These are phyloP conservation scores for Pseudogymnoascus sp. DNA, from an alignment of 2,329 filamentous ascomycete genomes.

Conservation along the genomic window DNA sequence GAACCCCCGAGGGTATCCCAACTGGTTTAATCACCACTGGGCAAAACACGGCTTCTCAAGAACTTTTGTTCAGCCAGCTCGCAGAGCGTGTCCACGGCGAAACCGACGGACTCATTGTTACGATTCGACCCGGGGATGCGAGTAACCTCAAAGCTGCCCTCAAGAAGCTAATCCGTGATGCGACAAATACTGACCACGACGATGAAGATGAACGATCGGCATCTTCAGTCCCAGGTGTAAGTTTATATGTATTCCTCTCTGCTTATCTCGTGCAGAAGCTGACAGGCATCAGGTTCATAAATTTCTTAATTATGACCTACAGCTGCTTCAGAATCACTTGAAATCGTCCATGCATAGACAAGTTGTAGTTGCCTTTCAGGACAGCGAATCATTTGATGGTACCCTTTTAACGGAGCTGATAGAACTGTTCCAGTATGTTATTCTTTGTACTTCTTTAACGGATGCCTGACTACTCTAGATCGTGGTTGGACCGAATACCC, in stretches of 20 bases:
- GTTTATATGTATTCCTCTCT: constrained; percentile 18
- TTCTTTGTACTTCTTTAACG: neutral
- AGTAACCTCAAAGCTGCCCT: constrained; percentile 63
- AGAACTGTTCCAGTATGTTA: constrained; percentile 53
- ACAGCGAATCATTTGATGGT: constrained; percentile 74
- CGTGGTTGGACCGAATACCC: constrained; percentile 66
- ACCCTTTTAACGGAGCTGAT: constrained; percentile 63
- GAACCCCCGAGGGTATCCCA: constrained; percentile 41
- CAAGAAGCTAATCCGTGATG: constrained; percentile 63
- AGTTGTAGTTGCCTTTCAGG: constrained; percentile 66
- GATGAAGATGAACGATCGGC: constrained; percentile 42
- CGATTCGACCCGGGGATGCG: constrained; percentile 62
- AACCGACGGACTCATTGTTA: constrained; percentile 48
- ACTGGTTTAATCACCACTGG: constrained; percentile 68
- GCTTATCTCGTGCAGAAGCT: constrained; percentile 9
- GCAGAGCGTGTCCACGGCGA: constrained; percentile 44
- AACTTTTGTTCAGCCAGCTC: constrained; percentile 63
- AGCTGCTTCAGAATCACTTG: constrained; percentile 55
- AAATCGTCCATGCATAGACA: constrained; percentile 44
- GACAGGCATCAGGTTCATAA: constrained; percentile 43
- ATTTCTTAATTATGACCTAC: constrained; percentile 70
- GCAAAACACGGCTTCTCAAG: constrained; percentile 68
- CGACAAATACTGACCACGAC: constrained; percentile 46
- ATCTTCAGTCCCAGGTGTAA: constrained; percentile 40
- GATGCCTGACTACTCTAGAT: constrained; percentile 30